Percentiles rank a stretch among this genome's conserved stretches.
phyloP scores from a whole-genome alignment of 495 filamentous ascomycete genomes.

The Podospora fimiseda region DNA sequence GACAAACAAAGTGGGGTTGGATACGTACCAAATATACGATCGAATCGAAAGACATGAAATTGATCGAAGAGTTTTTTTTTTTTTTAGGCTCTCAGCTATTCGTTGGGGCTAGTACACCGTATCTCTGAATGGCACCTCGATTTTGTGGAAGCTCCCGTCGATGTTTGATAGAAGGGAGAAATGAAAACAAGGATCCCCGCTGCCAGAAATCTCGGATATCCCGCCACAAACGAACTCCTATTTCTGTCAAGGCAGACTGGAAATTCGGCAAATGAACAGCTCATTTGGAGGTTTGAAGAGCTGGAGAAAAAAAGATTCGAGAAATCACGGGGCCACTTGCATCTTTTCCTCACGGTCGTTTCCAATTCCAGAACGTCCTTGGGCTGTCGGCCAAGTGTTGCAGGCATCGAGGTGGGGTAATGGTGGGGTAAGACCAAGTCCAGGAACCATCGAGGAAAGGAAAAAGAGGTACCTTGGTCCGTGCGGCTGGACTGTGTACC shows the following conservation, averaged over 20 bases:
- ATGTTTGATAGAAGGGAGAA: too few relatives aligned
- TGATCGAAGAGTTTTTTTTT: too few relatives aligned
- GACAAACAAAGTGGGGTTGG: constrained; percentile 6
- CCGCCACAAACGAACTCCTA: neutral
- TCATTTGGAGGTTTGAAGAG: too few relatives aligned
- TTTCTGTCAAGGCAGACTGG: too few relatives aligned
- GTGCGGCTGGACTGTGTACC: constrained; percentile 2
- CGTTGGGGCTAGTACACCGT: neutral
- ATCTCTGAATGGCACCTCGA: neutral
- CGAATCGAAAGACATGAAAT: neutral
- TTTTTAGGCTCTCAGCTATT: too few relatives aligned
- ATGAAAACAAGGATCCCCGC: neutral
- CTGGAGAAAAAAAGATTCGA: neutral
- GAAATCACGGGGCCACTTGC: constrained; percentile 10
- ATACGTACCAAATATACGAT: neutral
- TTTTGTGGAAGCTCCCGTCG: too few relatives aligned
- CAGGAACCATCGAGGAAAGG: neutral
- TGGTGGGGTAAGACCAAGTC: neutral
- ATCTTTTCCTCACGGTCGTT: neutral
- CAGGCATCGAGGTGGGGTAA: constrained; percentile 3
- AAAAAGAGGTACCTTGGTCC: neutral
- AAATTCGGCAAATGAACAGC: neutral
- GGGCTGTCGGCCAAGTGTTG: neutral
- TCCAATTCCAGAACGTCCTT: constrained; percentile 8
- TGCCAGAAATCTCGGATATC: neutral